These are phyloP conservation scores for Leccinum solheimii DNA, from an alignment of 1,284 basidiomycete genomes.

Conservation along the genomic window DNA sequence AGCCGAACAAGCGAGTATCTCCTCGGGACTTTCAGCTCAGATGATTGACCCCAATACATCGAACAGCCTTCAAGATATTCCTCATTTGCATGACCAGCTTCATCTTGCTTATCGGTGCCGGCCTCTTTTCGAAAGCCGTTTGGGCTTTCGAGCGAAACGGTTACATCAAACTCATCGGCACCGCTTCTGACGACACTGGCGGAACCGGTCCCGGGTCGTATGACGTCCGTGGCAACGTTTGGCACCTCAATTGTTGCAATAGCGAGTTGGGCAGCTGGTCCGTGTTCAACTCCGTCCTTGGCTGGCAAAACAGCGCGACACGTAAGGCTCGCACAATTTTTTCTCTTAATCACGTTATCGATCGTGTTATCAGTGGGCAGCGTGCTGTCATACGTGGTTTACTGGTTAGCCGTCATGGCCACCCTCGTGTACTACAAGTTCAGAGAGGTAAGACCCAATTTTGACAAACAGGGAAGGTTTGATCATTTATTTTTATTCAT, in stretches of 20 bases:
- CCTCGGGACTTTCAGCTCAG: background rate
- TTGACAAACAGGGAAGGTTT: background rate
- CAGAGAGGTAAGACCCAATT: slow-evolving; percentile 44
- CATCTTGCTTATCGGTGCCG: slow-evolving; percentile 88
- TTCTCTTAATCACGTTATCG: background rate
- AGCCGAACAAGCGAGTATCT: slow-evolving; percentile 61
- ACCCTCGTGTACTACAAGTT: slow-evolving; percentile 72
- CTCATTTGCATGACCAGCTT: slow-evolving; percentile 87
- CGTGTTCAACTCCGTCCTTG: slow-evolving; percentile 74
- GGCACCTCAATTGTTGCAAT: slow-evolving; percentile 86
- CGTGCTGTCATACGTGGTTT: slow-evolving; percentile 74
- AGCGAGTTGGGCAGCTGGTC: slow-evolving; percentile 69
- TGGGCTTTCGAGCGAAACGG: slow-evolving; percentile 70
- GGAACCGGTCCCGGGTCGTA: slow-evolving; percentile 84
- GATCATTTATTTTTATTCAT: background rate
- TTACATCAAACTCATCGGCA: slow-evolving; percentile 72
- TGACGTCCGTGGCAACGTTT: slow-evolving; percentile 78
- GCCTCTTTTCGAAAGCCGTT: slow-evolving; percentile 77
- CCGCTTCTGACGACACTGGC: slow-evolving; percentile 72
- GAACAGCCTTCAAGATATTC: slow-evolving; percentile 73
- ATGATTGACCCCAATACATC: background rate
- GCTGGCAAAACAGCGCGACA: slow-evolving; percentile 74
- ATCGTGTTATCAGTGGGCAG: slow-evolving; percentile 50
- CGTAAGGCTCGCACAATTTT: slow-evolving; percentile 35
- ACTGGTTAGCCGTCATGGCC: slow-evolving; percentile 74